A percentile compares a stretch with the other conserved stretches of the same genome.
These are phyloP conservation scores for Paramecium octaurelia DNA, from an alignment of 73 alveolate genomes.

Conservation along the genomic window DNA sequence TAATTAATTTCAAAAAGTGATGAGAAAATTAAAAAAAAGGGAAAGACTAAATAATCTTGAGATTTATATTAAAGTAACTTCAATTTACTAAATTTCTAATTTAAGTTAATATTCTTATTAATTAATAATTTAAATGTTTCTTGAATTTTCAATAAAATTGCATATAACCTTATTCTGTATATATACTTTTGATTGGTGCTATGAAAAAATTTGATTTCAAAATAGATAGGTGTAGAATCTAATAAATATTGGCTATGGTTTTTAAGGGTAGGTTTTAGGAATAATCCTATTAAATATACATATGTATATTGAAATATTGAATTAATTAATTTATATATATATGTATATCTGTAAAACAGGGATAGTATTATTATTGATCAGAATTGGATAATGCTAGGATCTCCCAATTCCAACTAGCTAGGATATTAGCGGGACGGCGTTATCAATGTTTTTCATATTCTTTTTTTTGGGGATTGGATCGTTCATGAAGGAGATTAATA, in stretches of 20 bases:
- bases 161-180: too few relatives aligned
- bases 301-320: background rate
- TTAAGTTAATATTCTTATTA: background rate
- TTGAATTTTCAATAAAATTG: background rate
- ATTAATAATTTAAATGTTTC: background rate
- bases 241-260: background rate
- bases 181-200: too few relatives aligned
- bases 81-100: background rate
- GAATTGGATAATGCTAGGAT: background rate
- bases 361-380: background rate
- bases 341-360: background rate
- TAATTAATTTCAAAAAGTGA: background rate
- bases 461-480: slow-evolving; percentile 43
- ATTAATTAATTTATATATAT: background rate
- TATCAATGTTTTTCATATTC: slow-evolving; percentile 48
- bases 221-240: too few relatives aligned
- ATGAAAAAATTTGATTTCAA: too few relatives aligned
- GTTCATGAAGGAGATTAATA: slow-evolving; percentile 48
- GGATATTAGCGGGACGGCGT: background rate
- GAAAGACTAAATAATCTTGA: background rate
- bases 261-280: background rate
- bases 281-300: background rate
- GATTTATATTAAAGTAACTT: background rate
- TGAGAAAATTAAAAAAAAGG: background rate
- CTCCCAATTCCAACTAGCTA: background rate